Conservation (phyloP, 2,329 filamentous ascomycete species). For the Fusarium sp. region DNA sequence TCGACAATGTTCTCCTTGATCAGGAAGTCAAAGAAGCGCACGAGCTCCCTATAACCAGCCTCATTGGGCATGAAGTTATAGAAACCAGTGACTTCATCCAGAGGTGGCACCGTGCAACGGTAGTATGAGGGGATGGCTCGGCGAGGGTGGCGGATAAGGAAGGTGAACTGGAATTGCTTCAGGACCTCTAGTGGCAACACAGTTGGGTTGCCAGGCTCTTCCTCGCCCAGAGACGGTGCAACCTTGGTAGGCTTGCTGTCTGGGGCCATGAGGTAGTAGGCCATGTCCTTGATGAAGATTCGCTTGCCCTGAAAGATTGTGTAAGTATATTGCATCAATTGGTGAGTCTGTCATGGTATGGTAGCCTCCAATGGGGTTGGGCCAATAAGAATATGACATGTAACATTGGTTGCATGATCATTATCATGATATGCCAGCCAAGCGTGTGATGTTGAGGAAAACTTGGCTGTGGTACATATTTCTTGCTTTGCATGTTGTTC, state of each 20-base stretch:
- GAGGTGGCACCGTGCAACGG: constrained; percentile 90
- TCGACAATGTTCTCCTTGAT: constrained; percentile 76
- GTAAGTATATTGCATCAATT: constrained; percentile 38
- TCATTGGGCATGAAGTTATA: constrained; percentile 87
- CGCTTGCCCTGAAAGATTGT: constrained; percentile 76
- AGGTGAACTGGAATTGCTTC: constrained; percentile 89
- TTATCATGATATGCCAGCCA: background rate
- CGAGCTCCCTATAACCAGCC: constrained; percentile 90
- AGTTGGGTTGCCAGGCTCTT: constrained; percentile 82
- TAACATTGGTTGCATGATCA: constrained; percentile 1
- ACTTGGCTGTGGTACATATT: constrained; percentile 6
- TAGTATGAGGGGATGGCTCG: constrained; percentile 93
- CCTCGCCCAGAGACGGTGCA: constrained; percentile 79
- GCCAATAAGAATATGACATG: constrained; percentile 6
- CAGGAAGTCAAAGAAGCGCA: constrained; percentile 88
- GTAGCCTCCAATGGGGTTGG: background rate
- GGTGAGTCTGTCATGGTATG: background rate
- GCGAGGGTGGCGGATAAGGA: constrained; percentile 96
- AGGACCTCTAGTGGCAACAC: constrained; percentile 81
- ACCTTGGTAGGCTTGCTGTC: constrained; percentile 74
- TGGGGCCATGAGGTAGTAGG: constrained; percentile 88
- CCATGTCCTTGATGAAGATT: constrained; percentile 98
- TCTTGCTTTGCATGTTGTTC: constrained; percentile 10
- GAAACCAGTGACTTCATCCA: constrained; percentile 85
- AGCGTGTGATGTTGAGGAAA: background rate